phyloP scores from a whole-genome alignment of 768 basidiomycete species.

The Naganishia vishniacii region DNA sequence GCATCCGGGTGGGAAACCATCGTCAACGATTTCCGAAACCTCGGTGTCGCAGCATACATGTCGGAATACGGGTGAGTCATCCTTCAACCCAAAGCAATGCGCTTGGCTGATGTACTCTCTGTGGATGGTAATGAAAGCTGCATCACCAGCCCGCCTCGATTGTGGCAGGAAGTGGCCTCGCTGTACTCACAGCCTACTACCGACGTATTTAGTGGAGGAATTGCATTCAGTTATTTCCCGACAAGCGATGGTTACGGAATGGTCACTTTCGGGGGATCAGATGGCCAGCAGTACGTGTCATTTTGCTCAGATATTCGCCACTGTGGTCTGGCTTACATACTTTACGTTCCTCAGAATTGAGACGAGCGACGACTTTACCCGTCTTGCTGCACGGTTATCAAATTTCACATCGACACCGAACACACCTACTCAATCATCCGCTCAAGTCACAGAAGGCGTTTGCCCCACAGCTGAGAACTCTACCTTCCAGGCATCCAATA shows the following conservation, averaged over 20 bases:
- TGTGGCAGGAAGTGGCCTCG: conserved; percentile 73
- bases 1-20: conserved; percentile 54
- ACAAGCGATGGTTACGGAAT: conserved; percentile 79
- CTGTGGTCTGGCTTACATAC: too few relatives aligned
- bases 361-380: conserved; percentile 62
- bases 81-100: neutral
- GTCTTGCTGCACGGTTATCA: conserved; percentile 61
- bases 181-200: conserved; percentile 70
- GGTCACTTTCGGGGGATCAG: conserved; percentile 63
- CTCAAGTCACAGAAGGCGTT: conserved; percentile 51
- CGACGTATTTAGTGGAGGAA: conserved; percentile 76
- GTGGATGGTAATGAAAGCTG: conserved; percentile 47
- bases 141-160: conserved; percentile 58
- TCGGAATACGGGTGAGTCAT: conserved; percentile 69
- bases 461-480: conserved; percentile 61
- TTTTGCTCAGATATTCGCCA: neutral
- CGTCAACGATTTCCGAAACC: conserved; percentile 50
- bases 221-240: conserved; percentile 80
- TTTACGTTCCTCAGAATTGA: conserved; percentile 67
- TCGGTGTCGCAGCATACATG: conserved; percentile 79
- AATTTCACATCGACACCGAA: conserved; percentile 55
- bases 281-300: conserved; percentile 39
- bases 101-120: neutral
- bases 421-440: conserved; percentile 56
- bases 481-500: conserved; percentile 62